Conservation (phyloP, 1,139 yeast genomes). For the Candida glucosophila region DNA sequence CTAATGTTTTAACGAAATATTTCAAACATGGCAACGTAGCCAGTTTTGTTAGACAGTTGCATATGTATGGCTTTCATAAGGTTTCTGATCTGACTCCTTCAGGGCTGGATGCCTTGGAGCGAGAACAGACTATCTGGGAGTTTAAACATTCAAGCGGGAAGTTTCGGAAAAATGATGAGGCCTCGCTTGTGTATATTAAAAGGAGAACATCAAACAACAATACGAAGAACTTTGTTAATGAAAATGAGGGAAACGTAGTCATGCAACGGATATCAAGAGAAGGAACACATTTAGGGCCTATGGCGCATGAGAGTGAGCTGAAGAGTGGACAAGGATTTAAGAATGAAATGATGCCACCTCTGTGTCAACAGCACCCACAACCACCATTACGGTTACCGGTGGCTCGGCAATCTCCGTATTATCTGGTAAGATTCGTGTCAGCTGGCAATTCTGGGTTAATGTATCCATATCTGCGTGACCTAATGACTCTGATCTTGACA, state of each 20-base stretch:
- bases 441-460: background rate
- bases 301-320: too few relatives aligned
- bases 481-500: too few relatives aligned
- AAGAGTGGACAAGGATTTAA: too few relatives aligned
- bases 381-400: too few relatives aligned
- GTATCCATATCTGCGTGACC: too few relatives aligned
- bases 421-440: background rate
- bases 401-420: too few relatives aligned
- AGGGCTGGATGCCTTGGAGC: slow-evolving; percentile 7
- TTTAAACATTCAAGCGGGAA: slow-evolving; percentile 77
- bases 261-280: slow-evolving; percentile 2
- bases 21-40: slow-evolving; percentile 43
- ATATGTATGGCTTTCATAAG: slow-evolving; percentile 44
- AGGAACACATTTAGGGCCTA: too few relatives aligned
- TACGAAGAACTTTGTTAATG: slow-evolving; percentile 10
- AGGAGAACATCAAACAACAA: slow-evolving; percentile 43
- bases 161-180: slow-evolving; percentile 70
- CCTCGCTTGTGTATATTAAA: slow-evolving; percentile 55
- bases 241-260: slow-evolving; percentile 5
- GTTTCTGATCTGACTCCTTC: slow-evolving; percentile 33
- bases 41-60: slow-evolving; percentile 38
- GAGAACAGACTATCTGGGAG: slow-evolving; percentile 56
- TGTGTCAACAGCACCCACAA: background rate
- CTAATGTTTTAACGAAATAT: slow-evolving; percentile 32
- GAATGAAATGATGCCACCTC: background rate